phyloP scores from a whole-genome alignment of 768 basidiomycete species.

The Clitopilus passeckerianus region DNA sequence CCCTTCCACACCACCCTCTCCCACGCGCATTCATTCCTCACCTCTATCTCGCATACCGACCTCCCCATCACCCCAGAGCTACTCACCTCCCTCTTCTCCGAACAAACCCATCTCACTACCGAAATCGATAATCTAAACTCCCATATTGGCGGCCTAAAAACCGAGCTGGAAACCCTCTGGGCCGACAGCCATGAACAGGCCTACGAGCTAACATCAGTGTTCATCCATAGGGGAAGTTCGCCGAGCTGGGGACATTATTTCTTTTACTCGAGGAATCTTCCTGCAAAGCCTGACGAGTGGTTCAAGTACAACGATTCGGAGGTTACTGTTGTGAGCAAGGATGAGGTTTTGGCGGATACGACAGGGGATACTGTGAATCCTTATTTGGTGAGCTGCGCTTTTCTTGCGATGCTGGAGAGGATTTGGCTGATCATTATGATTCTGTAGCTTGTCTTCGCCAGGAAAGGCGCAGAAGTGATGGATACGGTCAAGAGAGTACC shows the following conservation, averaged over 20 bases:
- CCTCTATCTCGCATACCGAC: slow-evolving; percentile 22
- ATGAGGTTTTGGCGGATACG: slow-evolving; percentile 85
- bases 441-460: slow-evolving; percentile 73
- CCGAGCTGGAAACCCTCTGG: slow-evolving; percentile 75
- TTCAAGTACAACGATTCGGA: slow-evolving; percentile 96
- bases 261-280: slow-evolving; percentile 89
- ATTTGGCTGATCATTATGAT: not conserved
- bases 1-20: slow-evolving; percentile 55
- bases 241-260: slow-evolving; percentile 93
- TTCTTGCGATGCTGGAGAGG: not conserved
- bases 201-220: slow-evolving; percentile 92
- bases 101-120: slow-evolving; percentile 43
- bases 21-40: slow-evolving; percentile 52
- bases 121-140: slow-evolving; percentile 56
- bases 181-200: slow-evolving; percentile 55
- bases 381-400: slow-evolving; percentile 60
- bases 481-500: slow-evolving; percentile 71
- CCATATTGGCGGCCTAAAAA: slow-evolving; percentile 51
- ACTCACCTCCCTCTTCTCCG: slow-evolving; percentile 42
- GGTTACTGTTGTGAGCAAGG: slow-evolving; percentile 70
- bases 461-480: slow-evolving; percentile 74
- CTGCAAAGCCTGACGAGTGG: slow-evolving; percentile 77
- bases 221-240: slow-evolving; percentile 87
- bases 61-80: slow-evolving; percentile 52
- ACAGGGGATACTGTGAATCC: slow-evolving; percentile 90